phyloP scores from a whole-genome alignment of 116 monocot species.

The Dioscorea cayenensis region DNA sequence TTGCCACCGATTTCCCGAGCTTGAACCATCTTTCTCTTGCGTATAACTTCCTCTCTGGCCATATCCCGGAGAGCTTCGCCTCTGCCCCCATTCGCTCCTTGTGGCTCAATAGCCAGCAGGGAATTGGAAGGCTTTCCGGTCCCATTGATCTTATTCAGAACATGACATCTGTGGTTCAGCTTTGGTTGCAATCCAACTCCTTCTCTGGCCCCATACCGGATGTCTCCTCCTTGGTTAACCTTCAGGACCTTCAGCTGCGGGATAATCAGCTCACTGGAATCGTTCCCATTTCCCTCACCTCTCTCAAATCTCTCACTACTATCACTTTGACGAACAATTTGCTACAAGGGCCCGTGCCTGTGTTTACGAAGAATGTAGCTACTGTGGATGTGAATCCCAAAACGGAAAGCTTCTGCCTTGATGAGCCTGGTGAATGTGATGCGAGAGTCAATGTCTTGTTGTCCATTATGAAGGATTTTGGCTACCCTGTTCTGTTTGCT shows the following conservation, averaged over 20 bases:
- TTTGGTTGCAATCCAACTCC: conserved; percentile 77
- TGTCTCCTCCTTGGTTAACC: conserved; percentile 26
- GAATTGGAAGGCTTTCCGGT: conserved; percentile 29
- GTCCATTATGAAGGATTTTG: conserved; percentile 25
- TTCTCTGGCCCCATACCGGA: conserved; percentile 82
- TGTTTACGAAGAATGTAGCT: conserved; percentile 31
- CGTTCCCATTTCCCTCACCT: conserved; percentile 37
- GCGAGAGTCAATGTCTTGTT: conserved; percentile 49
- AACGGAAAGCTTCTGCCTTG: conserved; percentile 61
- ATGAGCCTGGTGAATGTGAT: conserved; percentile 54
- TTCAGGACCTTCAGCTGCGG: conserved; percentile 53
- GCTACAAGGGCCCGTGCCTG: conserved; percentile 67
- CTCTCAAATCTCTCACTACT: conserved; percentile 27
- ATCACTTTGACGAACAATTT: conserved; percentile 68
- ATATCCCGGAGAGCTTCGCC: conserved; percentile 35
- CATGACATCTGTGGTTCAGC: conserved; percentile 44
- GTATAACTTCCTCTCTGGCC: conserved; percentile 50
- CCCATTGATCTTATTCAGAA: conserved; percentile 40
- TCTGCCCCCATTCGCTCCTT: conserved; percentile 35
- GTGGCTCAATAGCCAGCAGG: conserved; percentile 79
- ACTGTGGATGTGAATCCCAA: conserved; percentile 6
- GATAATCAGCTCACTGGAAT: conserved; percentile 71
- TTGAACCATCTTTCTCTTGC: conserved; percentile 46
- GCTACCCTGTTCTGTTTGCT: conserved; percentile 55
- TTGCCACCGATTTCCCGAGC: conserved; percentile 46